Evolutionary conservation across 2,329 filamentous ascomycete genomes (phyloP), one percentile per base, ranked within the genome.

Genomic region (Pseudogymnoascus sp.): DNA sequence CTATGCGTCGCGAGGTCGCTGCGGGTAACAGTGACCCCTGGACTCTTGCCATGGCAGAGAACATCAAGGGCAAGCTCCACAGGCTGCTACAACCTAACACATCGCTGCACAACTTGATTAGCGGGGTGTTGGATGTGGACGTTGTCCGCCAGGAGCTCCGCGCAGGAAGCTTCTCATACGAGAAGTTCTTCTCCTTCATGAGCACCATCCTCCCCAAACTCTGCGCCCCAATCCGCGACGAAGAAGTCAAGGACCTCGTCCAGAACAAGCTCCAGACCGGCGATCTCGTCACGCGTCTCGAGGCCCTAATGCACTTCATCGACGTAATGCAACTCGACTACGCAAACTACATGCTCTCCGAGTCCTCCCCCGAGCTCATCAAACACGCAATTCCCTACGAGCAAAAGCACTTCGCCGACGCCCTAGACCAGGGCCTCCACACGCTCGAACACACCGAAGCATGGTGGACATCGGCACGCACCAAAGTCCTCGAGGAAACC

Each of bases 261-360:
- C 82, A 87, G 59, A 84, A 86, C 64, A 82, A 84, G 65, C 76
- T 87, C 7, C 74, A 74, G 55, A 77, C 80, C 21, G 83, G 85
- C 3, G 82, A 86, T 70, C 83, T 92, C 69, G 88, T 92, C 13
- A 86, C 89, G 69, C 87, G 90, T 65, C 81, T 93, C 0, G 87
- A 91, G 74, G 86, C 87, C 12, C 78, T 94, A 1, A 82, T 91
- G 61, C 83, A 85, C 31, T 88, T 90, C 67, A 88, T 92, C 62
- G 88, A 94, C 69, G 77, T 88, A 36, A 87, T 93, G 76, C 83
- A 89, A 25, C 85, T 90, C 63, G 90, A 94, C 69, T 92, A 92
- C 69, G 87, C 89, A 64, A 94, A 94, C 71, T 93, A 90, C 70
- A 80, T 92, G 68, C 77, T 94, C 59, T 85, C 86, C 72, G 82